Evolutionary conservation across 306 rosid species (phyloP).

Genomic region (Abrus pulchellus): DNA sequence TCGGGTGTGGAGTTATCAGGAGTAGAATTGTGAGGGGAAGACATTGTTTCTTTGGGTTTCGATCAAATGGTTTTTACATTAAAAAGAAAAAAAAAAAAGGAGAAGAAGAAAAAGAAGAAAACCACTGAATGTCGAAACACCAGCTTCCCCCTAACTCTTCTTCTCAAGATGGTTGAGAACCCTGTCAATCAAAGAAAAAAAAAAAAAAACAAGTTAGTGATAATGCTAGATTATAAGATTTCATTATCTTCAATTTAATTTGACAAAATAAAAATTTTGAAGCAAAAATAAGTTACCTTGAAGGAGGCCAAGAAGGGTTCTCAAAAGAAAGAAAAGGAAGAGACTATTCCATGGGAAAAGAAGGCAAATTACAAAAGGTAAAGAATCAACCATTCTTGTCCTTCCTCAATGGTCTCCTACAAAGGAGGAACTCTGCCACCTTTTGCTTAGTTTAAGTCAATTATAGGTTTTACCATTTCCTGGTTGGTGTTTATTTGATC

Average conservation of each 20-base stretch:
- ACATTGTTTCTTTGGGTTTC: slow-evolving; percentile 58
- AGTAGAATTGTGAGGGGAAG: slow-evolving; percentile 49
- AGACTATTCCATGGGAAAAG: slow-evolving; percentile 24
- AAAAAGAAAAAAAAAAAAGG: background rate
- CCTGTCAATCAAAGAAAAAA: slow-evolving; percentile 9
- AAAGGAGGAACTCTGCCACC: slow-evolving; percentile 59
- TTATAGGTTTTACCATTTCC: slow-evolving; percentile 62
- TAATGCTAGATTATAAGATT: too few relatives aligned
- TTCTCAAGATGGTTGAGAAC: slow-evolving; percentile 47
- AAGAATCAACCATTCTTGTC: slow-evolving; percentile 16
- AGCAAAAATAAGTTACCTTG: slow-evolving; percentile 53
- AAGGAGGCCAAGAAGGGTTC: slow-evolving; percentile 42
- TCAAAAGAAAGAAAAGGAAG: slow-evolving; percentile 50
- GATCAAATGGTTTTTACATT: slow-evolving; percentile 36
- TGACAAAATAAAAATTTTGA: background rate
- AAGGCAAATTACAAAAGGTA: slow-evolving; percentile 32
- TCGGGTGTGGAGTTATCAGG: background rate
- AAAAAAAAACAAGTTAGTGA: background rate
- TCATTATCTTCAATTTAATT: too few relatives aligned
- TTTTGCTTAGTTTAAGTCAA: slow-evolving; percentile 57
- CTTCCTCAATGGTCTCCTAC: slow-evolving; percentile 65
- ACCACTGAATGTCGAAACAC: slow-evolving; percentile 42
- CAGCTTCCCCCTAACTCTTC: slow-evolving; percentile 51
- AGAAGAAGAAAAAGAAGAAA: too few relatives aligned
- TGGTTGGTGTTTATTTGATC: slow-evolving; percentile 45